Conservation (phyloP, 2,329 filamentous ascomycete species). For the Cladosporium sp. region DNA sequence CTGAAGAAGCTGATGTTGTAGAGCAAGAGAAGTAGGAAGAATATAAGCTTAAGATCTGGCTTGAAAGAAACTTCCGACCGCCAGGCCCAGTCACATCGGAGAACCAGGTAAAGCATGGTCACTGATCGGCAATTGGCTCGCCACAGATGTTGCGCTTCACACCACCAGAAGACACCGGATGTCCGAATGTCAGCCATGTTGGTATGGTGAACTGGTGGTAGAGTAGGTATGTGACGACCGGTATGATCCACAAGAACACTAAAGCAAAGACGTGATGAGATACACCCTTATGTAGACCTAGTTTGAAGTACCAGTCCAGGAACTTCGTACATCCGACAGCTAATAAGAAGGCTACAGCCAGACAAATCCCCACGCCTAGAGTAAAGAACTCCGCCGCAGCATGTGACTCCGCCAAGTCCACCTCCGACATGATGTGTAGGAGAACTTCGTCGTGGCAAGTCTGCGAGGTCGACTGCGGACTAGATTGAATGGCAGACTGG, state of each 20-base stretch:
- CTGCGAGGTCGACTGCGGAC: too few species aligned
- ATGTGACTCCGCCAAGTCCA: not conserved
- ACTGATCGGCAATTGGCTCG: not conserved
- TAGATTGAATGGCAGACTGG: too few species aligned
- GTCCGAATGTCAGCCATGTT: not conserved
- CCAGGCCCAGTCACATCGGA: not conserved
- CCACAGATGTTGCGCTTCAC: not conserved
- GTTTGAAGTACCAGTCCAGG: too few species aligned
- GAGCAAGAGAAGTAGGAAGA: not conserved
- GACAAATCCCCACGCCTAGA: not conserved
- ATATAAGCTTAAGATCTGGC: not conserved
- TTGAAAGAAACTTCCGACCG: not conserved
- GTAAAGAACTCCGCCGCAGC: not conserved
- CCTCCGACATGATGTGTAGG: not conserved
- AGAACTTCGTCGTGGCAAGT: too few species aligned
- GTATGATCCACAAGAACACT: not conserved
- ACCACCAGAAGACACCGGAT: not conserved
- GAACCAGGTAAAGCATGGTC: not conserved
- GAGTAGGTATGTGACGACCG: not conserved
- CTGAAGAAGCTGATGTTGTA: not conserved
- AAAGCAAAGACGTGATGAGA: too few species aligned
- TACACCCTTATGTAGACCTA: not conserved
- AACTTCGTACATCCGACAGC: not conserved
- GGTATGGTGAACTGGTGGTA: not conserved
- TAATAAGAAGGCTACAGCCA: not conserved